Conservation (phyloP, 345 rosid genomes). For the Psidium friedrichsthalianum region DNA sequence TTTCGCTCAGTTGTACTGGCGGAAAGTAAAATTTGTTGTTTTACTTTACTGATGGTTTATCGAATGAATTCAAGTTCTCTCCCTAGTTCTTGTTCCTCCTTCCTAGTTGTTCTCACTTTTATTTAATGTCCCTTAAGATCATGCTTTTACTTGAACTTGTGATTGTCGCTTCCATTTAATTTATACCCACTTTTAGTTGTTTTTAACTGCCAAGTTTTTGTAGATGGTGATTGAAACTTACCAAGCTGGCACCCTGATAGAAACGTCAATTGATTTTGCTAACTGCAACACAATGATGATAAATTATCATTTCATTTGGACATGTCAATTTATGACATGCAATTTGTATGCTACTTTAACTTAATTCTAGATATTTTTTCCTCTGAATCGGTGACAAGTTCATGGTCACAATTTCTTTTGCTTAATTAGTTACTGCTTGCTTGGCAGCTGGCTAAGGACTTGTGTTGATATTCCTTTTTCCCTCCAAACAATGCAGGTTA, state of each 20-base stretch:
- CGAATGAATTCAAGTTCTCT: neutral
- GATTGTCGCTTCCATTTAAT: neutral
- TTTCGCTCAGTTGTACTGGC: accelerated
- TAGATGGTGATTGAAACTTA: neutral
- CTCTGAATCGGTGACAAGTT: neutral
- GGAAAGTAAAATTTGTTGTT: too few relatives aligned
- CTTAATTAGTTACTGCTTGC: neutral
- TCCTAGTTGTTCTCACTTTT: too few relatives aligned
- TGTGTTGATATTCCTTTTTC: neutral
- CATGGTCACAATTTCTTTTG: neutral
- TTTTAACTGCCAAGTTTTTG: neutral
- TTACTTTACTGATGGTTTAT: neutral
- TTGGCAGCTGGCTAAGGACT: neutral
- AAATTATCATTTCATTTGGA: neutral
- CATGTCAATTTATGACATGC: neutral
- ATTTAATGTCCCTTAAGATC: too few relatives aligned
- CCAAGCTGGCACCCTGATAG: neutral
- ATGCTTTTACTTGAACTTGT: neutral
- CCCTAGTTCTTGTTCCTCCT: neutral
- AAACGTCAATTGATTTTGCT: neutral
- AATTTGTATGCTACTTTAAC: neutral
- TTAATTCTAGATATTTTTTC: neutral
- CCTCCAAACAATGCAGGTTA: constrained; percentile 19
- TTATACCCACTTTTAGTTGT: neutral
- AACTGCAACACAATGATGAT: neutral